Evolutionary conservation across 2,329 filamentous ascomycete species (phyloP).

Genomic region (Didymella glomerata): DNA sequence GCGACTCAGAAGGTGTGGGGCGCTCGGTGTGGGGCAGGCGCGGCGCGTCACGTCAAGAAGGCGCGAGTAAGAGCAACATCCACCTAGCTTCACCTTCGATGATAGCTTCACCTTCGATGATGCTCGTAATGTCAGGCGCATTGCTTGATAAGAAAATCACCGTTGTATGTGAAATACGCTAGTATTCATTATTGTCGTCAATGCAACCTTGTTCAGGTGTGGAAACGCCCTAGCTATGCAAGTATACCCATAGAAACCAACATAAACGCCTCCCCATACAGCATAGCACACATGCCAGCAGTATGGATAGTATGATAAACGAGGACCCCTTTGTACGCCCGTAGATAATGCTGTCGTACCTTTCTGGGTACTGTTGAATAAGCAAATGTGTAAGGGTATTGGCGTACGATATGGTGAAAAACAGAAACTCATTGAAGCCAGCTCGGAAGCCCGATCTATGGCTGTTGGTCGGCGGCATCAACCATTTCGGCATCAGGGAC

Average conservation of each 20-base stretch:
- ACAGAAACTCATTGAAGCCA: constrained; percentile 4
- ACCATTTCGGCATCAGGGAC: constrained; percentile 43
- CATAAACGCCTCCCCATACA: constrained; percentile 27
- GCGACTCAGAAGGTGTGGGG: constrained; percentile 8
- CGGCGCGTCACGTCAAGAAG: constrained; percentile 11
- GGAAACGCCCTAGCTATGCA: constrained; percentile 42
- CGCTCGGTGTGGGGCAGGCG: constrained; percentile 12
- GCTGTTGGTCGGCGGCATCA: constrained; percentile 34
- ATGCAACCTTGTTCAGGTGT: constrained; percentile 20
- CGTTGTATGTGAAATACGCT: constrained; percentile 1
- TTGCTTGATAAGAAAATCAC: not conserved
- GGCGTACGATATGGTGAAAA: constrained; percentile 36
- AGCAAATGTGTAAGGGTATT: constrained; percentile 39
- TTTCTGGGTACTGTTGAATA: constrained; percentile 15
- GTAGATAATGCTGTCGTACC: constrained; percentile 18
- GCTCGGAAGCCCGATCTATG: not conserved
- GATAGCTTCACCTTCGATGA: not conserved
- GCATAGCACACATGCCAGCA: constrained; percentile 15
- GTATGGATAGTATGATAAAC: constrained; percentile 7
- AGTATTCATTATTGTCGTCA: constrained; percentile 20
- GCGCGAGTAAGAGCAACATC: not conserved
- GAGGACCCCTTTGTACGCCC: constrained; percentile 6
- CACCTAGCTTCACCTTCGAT: not conserved
- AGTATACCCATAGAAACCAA: constrained; percentile 23
- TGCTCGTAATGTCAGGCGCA: not conserved